A percentile compares a stretch with the other conserved stretches of the same genome.
Conservation (phyloP, 1,284 basidiomycete genomes). For the Tilletia caries region DNA sequence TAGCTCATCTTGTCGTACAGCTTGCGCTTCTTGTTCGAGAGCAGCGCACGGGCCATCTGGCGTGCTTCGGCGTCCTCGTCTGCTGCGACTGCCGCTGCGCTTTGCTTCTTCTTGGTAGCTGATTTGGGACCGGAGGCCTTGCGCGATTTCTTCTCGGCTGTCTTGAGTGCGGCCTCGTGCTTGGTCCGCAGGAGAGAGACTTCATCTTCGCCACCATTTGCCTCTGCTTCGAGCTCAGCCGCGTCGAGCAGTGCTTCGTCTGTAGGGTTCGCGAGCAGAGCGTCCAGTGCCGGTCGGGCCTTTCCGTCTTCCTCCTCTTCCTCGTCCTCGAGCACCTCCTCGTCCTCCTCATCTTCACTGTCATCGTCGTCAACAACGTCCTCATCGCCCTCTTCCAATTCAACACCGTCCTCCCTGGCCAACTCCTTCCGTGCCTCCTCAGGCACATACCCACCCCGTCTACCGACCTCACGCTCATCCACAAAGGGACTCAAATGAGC, state of each 20-base stretch:
- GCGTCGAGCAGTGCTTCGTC: slow-evolving; percentile 69
- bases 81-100: slow-evolving; percentile 16
- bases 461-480: slow-evolving; percentile 63
- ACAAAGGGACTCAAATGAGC: slow-evolving; percentile 96
- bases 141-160: slow-evolving; percentile 31
- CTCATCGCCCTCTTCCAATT: slow-evolving; percentile 59
- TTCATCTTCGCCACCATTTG: slow-evolving; percentile 73
- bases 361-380: slow-evolving; percentile 28
- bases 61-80: slow-evolving; percentile 67
- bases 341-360: slow-evolving; percentile 34
- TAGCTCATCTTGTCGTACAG: slow-evolving; percentile 94
- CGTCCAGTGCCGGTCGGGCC: slow-evolving; percentile 39
- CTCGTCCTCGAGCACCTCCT: slow-evolving; percentile 51
- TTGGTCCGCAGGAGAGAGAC: slow-evolving; percentile 69
- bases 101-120: slow-evolving; percentile 21
- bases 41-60: slow-evolving; percentile 87
- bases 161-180: slow-evolving; percentile 38
- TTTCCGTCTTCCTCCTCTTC: slow-evolving; percentile 40
- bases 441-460: slow-evolving; percentile 56
- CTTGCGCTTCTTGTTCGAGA: slow-evolving; percentile 95
- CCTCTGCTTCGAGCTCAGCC: slow-evolving; percentile 90
- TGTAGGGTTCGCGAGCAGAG: slow-evolving; percentile 62
- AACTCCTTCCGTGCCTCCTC: slow-evolving; percentile 54
- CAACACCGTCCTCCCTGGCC: slow-evolving; percentile 60
- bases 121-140: not conserved